Evolutionary conservation across 2,329 filamentous ascomycete species (phyloP).

Genomic region (Ophiostoma sp.): DNA sequence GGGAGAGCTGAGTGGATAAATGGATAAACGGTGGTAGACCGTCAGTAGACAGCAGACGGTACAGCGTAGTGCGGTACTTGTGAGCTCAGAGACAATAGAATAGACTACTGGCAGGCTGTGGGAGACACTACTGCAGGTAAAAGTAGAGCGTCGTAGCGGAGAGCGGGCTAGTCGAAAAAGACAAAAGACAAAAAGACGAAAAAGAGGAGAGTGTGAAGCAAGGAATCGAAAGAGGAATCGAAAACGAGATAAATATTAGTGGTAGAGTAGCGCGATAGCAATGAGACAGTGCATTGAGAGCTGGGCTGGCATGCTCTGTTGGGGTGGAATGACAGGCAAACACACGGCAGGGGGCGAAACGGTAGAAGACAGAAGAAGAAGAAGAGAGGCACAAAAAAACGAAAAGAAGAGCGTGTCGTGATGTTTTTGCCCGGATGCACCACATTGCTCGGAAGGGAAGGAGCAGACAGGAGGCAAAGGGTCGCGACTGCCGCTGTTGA

Average conservation of each 20-base stretch:
- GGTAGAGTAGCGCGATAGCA: neutral
- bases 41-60: neutral
- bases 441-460: neutral
- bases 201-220: no score
- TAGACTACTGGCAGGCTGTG: neutral
- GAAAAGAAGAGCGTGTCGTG: neutral
- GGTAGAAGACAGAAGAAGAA: neutral
- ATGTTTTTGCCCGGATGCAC: neutral
- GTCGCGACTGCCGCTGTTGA: neutral
- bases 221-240: neutral
- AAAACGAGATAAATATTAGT: neutral
- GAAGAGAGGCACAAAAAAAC: neutral
- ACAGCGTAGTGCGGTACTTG: neutral
- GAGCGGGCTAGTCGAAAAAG: slow-evolving; percentile 3
- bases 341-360: no score
- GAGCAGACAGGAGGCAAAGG: neutral
- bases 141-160: neutral
- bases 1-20: slow-evolving; percentile 7
- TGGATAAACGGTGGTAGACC: neutral
- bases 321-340: neutral
- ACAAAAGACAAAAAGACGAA: neutral
- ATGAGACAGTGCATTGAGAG: neutral
- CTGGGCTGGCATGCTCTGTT: neutral
- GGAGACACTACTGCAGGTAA: neutral
- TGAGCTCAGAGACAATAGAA: neutral